Percentiles rank a stretch among this genome's conserved stretches.
These are phyloP conservation scores for Boletus vermiculosoides DNA, from an alignment of 768 basidiomycete genomes.

Conservation along the genomic window DNA sequence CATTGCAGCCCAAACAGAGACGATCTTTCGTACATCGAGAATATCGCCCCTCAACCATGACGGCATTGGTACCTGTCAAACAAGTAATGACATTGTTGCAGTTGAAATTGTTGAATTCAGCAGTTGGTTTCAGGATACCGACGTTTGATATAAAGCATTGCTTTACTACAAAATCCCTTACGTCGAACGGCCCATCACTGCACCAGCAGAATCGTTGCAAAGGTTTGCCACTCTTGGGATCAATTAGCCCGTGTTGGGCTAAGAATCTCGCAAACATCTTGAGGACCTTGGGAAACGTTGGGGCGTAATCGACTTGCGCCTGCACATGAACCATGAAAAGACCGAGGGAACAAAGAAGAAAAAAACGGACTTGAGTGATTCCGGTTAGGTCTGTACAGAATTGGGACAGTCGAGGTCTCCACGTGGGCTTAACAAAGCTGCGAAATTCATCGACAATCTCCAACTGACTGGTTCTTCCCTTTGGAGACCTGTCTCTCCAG, in stretches of 20 bases:
- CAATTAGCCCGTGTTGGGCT: conserved; percentile 65
- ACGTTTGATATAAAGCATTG: conserved; percentile 87
- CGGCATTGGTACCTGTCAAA: conserved; percentile 60
- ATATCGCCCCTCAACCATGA: conserved; percentile 71
- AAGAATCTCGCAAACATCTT: conserved; percentile 65
- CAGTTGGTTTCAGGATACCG: conserved; percentile 21
- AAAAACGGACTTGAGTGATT: conserved; percentile 77
- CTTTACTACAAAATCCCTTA: conserved; percentile 84
- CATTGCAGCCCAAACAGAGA: conserved; percentile 43
- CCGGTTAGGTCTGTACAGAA: conserved; percentile 91
- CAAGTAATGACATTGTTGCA: conserved; percentile 7
- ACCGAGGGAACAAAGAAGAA: background rate
- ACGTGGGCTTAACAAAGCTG: conserved; percentile 84
- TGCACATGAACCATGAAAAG: conserved; percentile 32
- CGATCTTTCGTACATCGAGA: conserved; percentile 67
- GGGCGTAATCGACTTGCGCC: conserved; percentile 79
- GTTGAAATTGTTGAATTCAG: conserved; percentile 8
- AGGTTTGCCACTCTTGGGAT: conserved; percentile 52
- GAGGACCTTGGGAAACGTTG: conserved; percentile 70
- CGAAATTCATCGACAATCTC: conserved; percentile 81
- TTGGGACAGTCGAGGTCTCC: conserved; percentile 73
- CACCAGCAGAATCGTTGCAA: conserved; percentile 76
- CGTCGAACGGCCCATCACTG: conserved; percentile 79
- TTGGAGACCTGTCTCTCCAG: conserved; percentile 65
- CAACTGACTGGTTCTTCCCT: conserved; percentile 53